These are phyloP conservation scores for Ceriops tagal DNA, from an alignment of 345 rosid species.

Conservation along the genomic window DNA sequence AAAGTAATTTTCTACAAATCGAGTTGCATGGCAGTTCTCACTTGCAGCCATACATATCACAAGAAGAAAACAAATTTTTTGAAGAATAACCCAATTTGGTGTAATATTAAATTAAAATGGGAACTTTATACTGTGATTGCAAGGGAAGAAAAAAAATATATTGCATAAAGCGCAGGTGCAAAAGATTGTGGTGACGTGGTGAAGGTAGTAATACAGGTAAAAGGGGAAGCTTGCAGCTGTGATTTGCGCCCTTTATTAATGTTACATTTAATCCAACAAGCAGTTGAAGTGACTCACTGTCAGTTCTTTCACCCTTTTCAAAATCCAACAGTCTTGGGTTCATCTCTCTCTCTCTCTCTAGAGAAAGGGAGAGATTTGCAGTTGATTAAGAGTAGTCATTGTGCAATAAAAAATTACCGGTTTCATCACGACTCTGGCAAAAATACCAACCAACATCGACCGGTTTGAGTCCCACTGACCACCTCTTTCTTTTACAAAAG, in stretches of 20 bases:
- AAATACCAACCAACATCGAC: neutral
- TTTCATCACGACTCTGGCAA: neutral
- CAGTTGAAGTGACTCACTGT: constrained; percentile 52
- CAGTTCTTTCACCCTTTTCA: constrained; percentile 34
- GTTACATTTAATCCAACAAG: neutral
- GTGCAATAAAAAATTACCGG: neutral
- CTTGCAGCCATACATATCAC: too few species aligned
- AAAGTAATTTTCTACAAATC: too few species aligned
- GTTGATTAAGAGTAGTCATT: too few species aligned
- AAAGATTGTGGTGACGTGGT: constrained; percentile 4
- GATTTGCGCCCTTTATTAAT: constrained; percentile 4
- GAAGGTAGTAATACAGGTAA: constrained; percentile 6
- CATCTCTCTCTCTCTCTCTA: neutral
- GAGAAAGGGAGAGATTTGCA: too few species aligned
- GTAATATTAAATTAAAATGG: too few species aligned
- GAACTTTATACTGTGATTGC: too few species aligned
- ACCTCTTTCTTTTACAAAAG: neutral
- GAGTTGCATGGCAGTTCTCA: too few species aligned
- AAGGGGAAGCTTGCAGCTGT: constrained; percentile 17
- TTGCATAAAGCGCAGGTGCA: neutral
- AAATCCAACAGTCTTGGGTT: constrained; percentile 18
- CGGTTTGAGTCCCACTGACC: neutral
- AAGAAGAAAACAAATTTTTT: too few species aligned
- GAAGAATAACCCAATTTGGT: too few species aligned
- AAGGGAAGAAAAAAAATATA: too few species aligned